Base-by-base conservation (phyloP, 192 early-diverging fungal genomes). In the Linnemannia schmuckeri region DNA sequence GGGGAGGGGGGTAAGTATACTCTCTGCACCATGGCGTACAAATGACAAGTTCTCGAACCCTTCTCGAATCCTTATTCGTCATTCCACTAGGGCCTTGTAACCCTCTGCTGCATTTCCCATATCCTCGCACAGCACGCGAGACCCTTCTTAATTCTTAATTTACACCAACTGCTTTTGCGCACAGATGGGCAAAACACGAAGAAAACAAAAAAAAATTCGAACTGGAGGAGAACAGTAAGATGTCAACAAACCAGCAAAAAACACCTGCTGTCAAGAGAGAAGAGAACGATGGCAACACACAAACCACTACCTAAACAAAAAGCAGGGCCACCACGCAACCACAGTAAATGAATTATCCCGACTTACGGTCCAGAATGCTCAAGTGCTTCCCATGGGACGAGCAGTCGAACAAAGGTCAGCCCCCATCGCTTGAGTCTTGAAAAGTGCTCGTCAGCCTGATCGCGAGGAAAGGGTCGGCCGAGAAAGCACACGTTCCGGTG, bases 371-470 rank as follows among this genome's bases (percentile, higher is more conserved):
- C 96, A 30, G 72, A 78, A 82, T 96, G 95, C 83, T 96, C 96
- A 12, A 97, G 80, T 6, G 94, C 89, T 80, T 97, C 96, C 96
- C 96, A 97, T 66, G 96, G 89, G 9, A 96, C 95, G 30, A 96
- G 71, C 18, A 97, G 74, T 15, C 96, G 89, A 24, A 96, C 89
- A 89, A 97, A 94, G 27, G 95, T 97, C 40, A 97, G 82, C 0
- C 96, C 96, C 96, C 96, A 97, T 13, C 90, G 73, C 68, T 89
- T 78, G 46, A 97, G 81, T 70, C 96, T 89, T n/a, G 83, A 81
- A 88, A 97, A 96, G 82, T 97, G 95, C 66, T 94, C 90, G 70
- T 93, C 90, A 2, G 94, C 96, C 27, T 96, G 93, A 33, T 92
- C 90, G 13, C 96, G 84, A 10, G 94, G 92, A 79, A 97, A 95